phyloP scores from a whole-genome alignment of 23 red algal species.

The Agarophyton chilense region DNA sequence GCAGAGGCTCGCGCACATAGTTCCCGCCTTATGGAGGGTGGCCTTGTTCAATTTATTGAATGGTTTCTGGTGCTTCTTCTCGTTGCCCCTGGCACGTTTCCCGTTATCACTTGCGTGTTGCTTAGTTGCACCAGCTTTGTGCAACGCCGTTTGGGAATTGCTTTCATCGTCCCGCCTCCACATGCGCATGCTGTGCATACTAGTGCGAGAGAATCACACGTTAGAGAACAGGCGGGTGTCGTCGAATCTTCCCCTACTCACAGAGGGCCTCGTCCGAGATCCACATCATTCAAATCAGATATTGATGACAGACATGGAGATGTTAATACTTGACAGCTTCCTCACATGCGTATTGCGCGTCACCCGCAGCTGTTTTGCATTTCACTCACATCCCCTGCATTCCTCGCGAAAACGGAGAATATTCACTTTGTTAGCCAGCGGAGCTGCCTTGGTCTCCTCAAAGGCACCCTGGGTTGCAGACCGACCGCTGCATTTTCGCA shows the following conservation, averaged over 20 bases:
- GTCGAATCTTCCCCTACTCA: not conserved
- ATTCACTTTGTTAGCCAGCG: too few species aligned
- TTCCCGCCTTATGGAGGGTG: slow-evolving; percentile 38
- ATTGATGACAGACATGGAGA: not conserved
- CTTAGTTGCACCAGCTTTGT: slow-evolving; percentile 51
- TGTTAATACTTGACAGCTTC: not conserved
- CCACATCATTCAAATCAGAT: not conserved
- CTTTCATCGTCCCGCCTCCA: not conserved
- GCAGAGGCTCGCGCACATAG: slow-evolving; percentile 45
- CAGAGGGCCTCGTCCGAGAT: not conserved
- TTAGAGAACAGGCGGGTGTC: not conserved
- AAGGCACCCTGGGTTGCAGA: too few species aligned
- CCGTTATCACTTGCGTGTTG: slow-evolving; percentile 54
- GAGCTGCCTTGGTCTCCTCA: too few species aligned
- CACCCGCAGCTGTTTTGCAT: too few species aligned
- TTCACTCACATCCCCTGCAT: too few species aligned
- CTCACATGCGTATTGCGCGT: too few species aligned
- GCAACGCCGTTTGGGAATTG: not conserved
- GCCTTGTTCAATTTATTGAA: slow-evolving; percentile 52
- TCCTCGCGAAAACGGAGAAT: too few species aligned
- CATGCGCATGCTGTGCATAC: too few species aligned
- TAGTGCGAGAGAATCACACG: not conserved
- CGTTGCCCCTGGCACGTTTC: slow-evolving; percentile 66
- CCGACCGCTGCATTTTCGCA: too few species aligned
- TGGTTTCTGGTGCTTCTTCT: slow-evolving; percentile 64